Conservation (phyloP, 23 red algal species). For the Gracilaria caudata region DNA sequence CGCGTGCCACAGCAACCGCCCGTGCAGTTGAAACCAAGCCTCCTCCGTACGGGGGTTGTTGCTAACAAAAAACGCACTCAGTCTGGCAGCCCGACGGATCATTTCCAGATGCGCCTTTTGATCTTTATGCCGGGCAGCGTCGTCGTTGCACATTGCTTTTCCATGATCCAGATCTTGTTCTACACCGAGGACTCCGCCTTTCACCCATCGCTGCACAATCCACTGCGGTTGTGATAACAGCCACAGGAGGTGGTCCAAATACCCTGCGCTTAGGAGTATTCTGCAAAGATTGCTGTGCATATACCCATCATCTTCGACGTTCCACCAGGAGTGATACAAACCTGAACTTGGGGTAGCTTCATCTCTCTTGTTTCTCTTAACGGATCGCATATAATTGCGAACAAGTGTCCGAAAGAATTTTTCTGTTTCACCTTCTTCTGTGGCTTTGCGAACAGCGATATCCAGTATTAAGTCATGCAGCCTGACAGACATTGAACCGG, state of each 20-base stretch:
- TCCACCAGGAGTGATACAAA: background rate
- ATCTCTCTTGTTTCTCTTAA: background rate
- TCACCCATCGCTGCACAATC: background rate
- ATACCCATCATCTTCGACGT: slow-evolving; percentile 1
- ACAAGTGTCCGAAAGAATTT: background rate
- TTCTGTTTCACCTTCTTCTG: background rate
- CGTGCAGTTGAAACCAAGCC: slow-evolving; percentile 6
- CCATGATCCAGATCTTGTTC: background rate
- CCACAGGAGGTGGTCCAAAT: background rate
- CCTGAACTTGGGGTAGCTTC: too few relatives aligned
- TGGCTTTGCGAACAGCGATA: slow-evolving; percentile 8
- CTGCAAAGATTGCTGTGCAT: slow-evolving; percentile 7
- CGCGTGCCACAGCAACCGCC: slow-evolving; percentile 14
- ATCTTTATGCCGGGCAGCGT: background rate
- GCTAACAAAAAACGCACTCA: too few relatives aligned
- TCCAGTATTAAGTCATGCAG: slow-evolving; percentile 11
- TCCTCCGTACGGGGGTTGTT: too few relatives aligned
- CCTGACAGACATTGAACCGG: background rate
- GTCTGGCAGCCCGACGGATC: background rate
- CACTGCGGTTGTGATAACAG: slow-evolving; percentile 13
- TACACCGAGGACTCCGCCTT: background rate
- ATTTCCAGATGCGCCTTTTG: background rate
- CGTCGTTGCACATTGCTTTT: background rate
- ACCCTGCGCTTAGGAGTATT: background rate
- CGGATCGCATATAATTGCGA: background rate